Percentiles rank a stretch among this genome's conserved stretches.
These are phyloP conservation scores for Grigorovia jiainica DNA, from an alignment of 805 yeast species.

Conservation along the genomic window DNA sequence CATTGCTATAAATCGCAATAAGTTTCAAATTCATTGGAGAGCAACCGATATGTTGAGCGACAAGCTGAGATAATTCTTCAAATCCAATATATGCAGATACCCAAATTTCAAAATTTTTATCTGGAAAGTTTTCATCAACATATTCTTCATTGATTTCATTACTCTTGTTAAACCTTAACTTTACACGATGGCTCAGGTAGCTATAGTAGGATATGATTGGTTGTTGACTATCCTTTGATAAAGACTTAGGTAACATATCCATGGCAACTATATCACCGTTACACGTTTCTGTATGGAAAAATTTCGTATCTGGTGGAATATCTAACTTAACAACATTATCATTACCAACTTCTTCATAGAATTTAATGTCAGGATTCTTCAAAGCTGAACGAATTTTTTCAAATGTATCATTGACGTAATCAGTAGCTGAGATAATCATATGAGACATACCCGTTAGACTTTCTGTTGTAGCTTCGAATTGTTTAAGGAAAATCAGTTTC, in stretches of 20 bases:
- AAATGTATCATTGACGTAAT: conserved; percentile 7
- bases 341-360: conserved; percentile 56
- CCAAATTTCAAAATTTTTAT: conserved; percentile 49
- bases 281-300: conserved; percentile 48
- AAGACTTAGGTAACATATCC: conserved; percentile 10
- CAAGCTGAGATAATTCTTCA: conserved; percentile 47
- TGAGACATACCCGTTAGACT: conserved; percentile 60
- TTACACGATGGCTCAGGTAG: conserved; percentile 52
- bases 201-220: conserved; percentile 40
- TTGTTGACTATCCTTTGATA: conserved; percentile 11
- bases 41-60: conserved; percentile 44
- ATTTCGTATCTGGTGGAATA: conserved; percentile 19
- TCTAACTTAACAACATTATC: conserved; percentile 31
- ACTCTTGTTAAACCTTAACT: conserved; percentile 36
- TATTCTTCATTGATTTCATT: conserved; percentile 21
- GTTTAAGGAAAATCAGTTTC: conserved; percentile 44
- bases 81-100: conserved; percentile 52
- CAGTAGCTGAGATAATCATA: conserved; percentile 40
- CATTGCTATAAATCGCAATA: conserved; percentile 53
- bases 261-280: conserved; percentile 57
- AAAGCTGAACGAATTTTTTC: conserved; percentile 31
- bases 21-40: conserved; percentile 58
- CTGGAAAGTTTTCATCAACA: conserved; percentile 11
- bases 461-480: conserved; percentile 50
- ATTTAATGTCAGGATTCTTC: conserved; percentile 28